Evolutionary conservation across 1,284 basidiomycete species (phyloP).

Genomic region (Cerioporus squamosus): DNA sequence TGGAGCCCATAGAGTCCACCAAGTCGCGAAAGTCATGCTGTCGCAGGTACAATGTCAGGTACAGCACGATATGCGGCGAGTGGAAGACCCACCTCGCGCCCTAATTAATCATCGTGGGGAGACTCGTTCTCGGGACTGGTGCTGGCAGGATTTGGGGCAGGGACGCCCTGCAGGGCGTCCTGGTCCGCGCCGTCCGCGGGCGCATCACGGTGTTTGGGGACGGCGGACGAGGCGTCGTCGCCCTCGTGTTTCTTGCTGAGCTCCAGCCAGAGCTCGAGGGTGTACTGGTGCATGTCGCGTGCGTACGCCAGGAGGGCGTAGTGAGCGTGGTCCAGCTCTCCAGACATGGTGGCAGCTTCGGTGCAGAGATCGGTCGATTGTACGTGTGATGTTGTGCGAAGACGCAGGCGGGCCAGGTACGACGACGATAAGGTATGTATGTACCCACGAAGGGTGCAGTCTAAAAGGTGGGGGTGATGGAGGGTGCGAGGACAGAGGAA

Average conservation of each 20-base stretch:
- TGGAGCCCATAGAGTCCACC: neutral
- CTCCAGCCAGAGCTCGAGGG: constrained; percentile 32
- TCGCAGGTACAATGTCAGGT: neutral
- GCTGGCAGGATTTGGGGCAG: neutral
- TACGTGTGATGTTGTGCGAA: too few relatives aligned
- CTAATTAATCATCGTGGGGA: constrained; percentile 6
- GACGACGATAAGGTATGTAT: too few relatives aligned
- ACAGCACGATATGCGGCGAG: neutral
- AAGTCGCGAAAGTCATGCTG: neutral
- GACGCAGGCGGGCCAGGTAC: too few relatives aligned
- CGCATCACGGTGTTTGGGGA: neutral
- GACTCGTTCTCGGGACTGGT: constrained; percentile 14
- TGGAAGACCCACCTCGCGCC: neutral
- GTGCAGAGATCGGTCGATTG: too few relatives aligned
- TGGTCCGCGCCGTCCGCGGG: neutral
- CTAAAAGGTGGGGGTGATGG: too few relatives aligned
- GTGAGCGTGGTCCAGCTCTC: constrained; percentile 26
- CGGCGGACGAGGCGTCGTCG: neutral
- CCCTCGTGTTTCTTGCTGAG: constrained; percentile 23
- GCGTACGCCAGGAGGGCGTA: constrained; percentile 42
- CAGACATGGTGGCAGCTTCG: neutral
- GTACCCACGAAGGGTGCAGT: too few relatives aligned
- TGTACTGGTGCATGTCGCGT: constrained; percentile 37
- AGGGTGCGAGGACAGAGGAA: neutral
- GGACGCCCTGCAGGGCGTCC: neutral